These are phyloP conservation scores for Prunus campanulata DNA, from an alignment of 306 rosid genomes.

Conservation along the genomic window DNA sequence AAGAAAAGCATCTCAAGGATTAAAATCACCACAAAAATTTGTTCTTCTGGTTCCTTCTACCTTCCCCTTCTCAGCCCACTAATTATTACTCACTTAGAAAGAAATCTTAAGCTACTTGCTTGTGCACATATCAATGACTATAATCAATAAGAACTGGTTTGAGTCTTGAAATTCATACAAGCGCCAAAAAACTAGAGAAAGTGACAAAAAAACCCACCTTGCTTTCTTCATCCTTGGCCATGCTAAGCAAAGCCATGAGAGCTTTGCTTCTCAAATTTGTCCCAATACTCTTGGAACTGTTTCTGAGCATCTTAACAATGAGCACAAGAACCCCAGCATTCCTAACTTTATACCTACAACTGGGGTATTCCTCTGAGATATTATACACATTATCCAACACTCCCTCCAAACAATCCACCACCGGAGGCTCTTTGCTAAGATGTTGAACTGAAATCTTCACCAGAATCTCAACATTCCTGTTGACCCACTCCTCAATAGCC, in stretches of 20 bases:
- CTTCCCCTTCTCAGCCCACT: neutral
- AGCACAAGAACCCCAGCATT: conserved; percentile 40
- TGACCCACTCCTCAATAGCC: conserved; percentile 54
- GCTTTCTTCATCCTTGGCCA: conserved; percentile 64
- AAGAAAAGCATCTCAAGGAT: neutral
- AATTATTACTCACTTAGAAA: neutral
- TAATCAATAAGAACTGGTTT: neutral
- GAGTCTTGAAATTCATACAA: neutral
- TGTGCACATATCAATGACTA: neutral
- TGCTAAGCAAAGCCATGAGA: conserved; percentile 42
- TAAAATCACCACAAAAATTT: neutral
- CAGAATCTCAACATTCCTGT: conserved; percentile 39
- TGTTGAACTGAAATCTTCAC: conserved; percentile 28
- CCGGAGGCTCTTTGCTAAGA: conserved; percentile 33
- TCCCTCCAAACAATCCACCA: conserved; percentile 27
- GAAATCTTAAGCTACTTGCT: neutral
- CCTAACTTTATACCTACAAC: conserved; percentile 36
- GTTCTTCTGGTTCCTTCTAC: neutral
- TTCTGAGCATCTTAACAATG: conserved; percentile 39
- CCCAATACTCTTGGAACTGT: conserved; percentile 48
- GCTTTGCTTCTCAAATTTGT: conserved; percentile 49
- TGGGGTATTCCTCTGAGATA: conserved; percentile 47
- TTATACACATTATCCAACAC: conserved; percentile 34
- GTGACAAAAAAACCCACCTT: conserved; percentile 32
- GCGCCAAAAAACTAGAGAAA: neutral